phyloP scores from a whole-genome alignment of 2,329 filamentous ascomycete genomes.

The Elsinoe necatrix region DNA sequence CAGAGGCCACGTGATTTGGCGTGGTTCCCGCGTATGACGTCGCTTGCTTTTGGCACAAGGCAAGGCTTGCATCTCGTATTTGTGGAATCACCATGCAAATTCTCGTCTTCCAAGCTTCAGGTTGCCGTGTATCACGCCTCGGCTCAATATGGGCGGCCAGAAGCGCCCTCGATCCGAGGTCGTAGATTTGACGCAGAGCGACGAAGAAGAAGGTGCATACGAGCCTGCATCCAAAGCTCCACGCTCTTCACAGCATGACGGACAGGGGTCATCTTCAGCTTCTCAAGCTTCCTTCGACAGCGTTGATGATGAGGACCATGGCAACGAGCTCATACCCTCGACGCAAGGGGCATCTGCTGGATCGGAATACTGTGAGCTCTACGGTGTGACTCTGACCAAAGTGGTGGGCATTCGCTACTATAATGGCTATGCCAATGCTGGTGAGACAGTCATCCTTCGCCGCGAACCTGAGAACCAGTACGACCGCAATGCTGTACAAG shows the following conservation, averaged over 20 bases:
- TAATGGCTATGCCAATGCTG: slow-evolving; percentile 50
- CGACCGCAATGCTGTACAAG: slow-evolving; percentile 31
- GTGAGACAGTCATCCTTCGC: slow-evolving; percentile 54
- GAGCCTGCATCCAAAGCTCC: neutral
- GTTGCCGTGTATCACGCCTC: too few species aligned
- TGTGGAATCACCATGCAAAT: too few species aligned
- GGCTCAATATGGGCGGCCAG: neutral
- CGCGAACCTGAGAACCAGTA: slow-evolving; percentile 58
- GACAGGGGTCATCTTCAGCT: neutral
- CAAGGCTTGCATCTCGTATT: too few species aligned
- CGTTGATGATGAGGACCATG: slow-evolving; percentile 21
- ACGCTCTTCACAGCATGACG: neutral
- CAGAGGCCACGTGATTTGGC: too few species aligned
- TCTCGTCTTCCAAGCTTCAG: too few species aligned
- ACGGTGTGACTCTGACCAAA: slow-evolving; percentile 41
- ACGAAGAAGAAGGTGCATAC: neutral
- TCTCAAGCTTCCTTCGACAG: neutral
- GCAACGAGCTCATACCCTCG: slow-evolving; percentile 25
- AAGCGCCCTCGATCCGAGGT: neutral
- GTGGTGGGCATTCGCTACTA: slow-evolving; percentile 58
- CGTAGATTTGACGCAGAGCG: neutral
- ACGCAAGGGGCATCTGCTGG: slow-evolving; percentile 21
- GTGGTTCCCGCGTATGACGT: too few species aligned
- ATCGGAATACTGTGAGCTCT: slow-evolving; percentile 23
- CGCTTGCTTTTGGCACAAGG: too few species aligned